Evolutionary conservation across 345 rosid genomes (phyloP), one percentile per base, ranked within the genome.

Genomic region (Balakata baccata): DNA sequence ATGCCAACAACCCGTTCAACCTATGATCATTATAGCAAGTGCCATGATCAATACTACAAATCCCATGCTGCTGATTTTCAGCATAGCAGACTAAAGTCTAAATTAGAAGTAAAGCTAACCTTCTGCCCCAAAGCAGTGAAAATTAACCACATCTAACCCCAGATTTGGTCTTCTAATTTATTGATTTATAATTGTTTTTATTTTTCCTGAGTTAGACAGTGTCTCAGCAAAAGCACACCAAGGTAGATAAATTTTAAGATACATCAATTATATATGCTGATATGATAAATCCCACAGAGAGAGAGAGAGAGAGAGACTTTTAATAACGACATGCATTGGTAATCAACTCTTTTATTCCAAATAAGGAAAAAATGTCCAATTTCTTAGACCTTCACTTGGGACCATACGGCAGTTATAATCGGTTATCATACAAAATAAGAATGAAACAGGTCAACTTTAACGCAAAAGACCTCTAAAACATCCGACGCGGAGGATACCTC

Each of bases 1-100:
- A 91, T 87, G 53, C 97, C 97, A 38, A 95, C 97, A 72, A 95
- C 99, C 46, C 96, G 86, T 72, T 95, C 99, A 43, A 95, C 99
- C 97, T 94, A 81, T 58, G 23, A 61, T 62, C 59, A 76, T 69
- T 39, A 54, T 20, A 69, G 60, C 13, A 71, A 18, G 43, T 54
- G 56, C 63, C 68, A 39, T 65, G 41, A 51, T 38, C 38, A 74
- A 41, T 4, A 7, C 46, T 8, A 7, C 0, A 11, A 67, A 67
- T 13, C 43, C 58, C 43, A 49, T 23, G 16, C 22, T 47, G 58
- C 43, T 67, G 39, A 54, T 16, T 39, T 16, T 25, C 49, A 56
- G 43, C 41, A 25, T 10, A 23, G 56, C 29, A 29, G 3, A 8
- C 34, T 17, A 58, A 8, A 60, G 57, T 57, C 56, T 54, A 58